Conservation (phyloP, 257 asterid genomes). For the Nicotiana tabacum region DNA sequence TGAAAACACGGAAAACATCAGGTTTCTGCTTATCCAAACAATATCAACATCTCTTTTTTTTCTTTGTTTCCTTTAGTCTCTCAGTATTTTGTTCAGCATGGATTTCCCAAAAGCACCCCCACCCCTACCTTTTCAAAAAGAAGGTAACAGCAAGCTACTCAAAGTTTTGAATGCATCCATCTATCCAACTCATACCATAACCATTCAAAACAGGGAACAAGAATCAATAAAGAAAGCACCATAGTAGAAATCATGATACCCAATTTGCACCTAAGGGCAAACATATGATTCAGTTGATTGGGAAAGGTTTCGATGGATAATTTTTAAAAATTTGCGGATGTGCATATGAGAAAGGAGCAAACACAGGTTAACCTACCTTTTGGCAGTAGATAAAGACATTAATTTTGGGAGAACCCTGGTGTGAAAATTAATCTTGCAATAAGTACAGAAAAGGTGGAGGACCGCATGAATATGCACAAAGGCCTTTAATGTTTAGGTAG, state of each 20-base stretch:
- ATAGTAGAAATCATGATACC: not conserved
- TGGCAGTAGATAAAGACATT: not conserved
- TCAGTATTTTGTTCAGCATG: not conserved
- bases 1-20: not conserved
- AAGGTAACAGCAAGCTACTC: not conserved
- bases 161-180: not conserved
- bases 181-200: not conserved
- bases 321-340: not conserved
- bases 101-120: not conserved
- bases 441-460: not conserved
- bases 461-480: not conserved
- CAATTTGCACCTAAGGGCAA: not conserved
- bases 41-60: not conserved
- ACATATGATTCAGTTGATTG: not conserved
- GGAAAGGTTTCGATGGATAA: not conserved
- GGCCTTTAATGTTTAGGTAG: not conserved
- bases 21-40: not conserved
- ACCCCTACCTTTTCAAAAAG: no score
- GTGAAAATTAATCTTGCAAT: not conserved
- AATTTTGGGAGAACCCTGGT: not conserved
- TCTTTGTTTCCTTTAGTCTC: not conserved
- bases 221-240: not conserved
- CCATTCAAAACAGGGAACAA: not conserved
- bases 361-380: not conserved
- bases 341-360: not conserved